Evolutionary conservation across 164 flowering plant species (phyloP).

Genomic region (Aristolochia californica): DNA sequence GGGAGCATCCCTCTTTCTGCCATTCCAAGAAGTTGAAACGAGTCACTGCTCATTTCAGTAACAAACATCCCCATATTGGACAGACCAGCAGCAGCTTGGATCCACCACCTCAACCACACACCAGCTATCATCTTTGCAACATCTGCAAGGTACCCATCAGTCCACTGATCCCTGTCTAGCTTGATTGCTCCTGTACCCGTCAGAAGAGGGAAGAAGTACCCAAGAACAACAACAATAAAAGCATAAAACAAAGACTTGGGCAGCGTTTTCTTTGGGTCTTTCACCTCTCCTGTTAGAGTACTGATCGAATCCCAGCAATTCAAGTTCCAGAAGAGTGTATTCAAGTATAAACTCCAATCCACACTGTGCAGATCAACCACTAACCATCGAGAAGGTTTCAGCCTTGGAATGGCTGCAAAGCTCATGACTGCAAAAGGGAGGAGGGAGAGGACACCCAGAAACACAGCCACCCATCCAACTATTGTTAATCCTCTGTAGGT

Average conservation of each 20-base stretch:
- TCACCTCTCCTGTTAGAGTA: slow-evolving; percentile 50
- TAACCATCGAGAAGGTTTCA: slow-evolving; percentile 40
- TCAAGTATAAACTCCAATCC: slow-evolving; percentile 41
- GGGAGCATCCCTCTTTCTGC: slow-evolving; percentile 57
- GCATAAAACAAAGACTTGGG: slow-evolving; percentile 44
- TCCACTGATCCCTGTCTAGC: slow-evolving; percentile 31
- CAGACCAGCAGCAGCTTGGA: slow-evolving; percentile 42
- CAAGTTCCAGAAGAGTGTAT: slow-evolving; percentile 55
- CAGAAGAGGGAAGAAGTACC: slow-evolving; percentile 42
- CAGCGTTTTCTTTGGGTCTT: slow-evolving; percentile 37
- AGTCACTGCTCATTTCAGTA: slow-evolving; percentile 56
- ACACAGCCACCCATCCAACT: slow-evolving; percentile 42
- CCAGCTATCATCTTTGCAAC: slow-evolving; percentile 44
- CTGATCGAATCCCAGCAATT: slow-evolving; percentile 59
- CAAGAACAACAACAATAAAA: slow-evolving; percentile 31
- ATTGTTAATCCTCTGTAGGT: slow-evolving; percentile 46
- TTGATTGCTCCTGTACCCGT: slow-evolving; percentile 39
- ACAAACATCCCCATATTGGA: slow-evolving; percentile 58
- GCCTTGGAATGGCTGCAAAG: slow-evolving; percentile 31
- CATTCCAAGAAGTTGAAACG: slow-evolving; percentile 55
- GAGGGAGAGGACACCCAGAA: slow-evolving; percentile 33
- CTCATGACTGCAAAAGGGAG: slow-evolving; percentile 50
- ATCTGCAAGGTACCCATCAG: slow-evolving; percentile 45
- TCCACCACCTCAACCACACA: slow-evolving; percentile 43
- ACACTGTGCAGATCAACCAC: slow-evolving; percentile 27